Base-by-base conservation (phyloP, 306 rosid species). In the Leucaena leucocephala region DNA sequence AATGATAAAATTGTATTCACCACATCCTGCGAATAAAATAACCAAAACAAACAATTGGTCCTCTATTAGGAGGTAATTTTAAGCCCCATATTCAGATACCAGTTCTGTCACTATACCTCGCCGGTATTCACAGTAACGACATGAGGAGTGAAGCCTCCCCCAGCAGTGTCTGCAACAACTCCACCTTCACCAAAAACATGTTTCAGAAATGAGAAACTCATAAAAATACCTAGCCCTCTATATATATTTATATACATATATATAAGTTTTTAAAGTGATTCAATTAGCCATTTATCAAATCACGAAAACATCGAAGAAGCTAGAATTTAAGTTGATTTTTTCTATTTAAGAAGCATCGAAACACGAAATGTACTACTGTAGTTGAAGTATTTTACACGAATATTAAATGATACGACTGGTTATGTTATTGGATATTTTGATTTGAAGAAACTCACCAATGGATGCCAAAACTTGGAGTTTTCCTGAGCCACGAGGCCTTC, bases 401-500 rank as follows among this genome's bases (percentile, higher is more conserved):
- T 58, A 61, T 61, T 61, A 34, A 33, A 27, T 3, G 8, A 33
- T 12, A 5, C 19, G 22, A 17, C 12, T 17, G 19, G 33, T 9
- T 39, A 39, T 66, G 9, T 21, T 58, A 65, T 64, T 1, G 21
- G 46, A 70, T 12, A 27, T 34, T 34, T 16, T 2, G 34, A 16
- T 21, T 14, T 63, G 68, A 65, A 17, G 70, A 67, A 45, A 69
- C 80, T 44, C 58, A 85, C 83, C 85, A 9, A 62, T 9, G 34
- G 89, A 58, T 17, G 87, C 82, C 64, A 76, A 58, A 10, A 17
- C 27, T 38, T 82, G 88, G 35, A 72, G 19, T 71, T 13, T 84
- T 12, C 83, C 81, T 0, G 82, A 33, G 2, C 88, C 87, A 16
- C 80, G 84, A 2, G 88, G 88, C 70, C 86, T 45, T n/a, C 90